These are phyloP conservation scores for Hippophae rhamnoides DNA, from an alignment of 306 rosid species.

Conservation along the genomic window DNA sequence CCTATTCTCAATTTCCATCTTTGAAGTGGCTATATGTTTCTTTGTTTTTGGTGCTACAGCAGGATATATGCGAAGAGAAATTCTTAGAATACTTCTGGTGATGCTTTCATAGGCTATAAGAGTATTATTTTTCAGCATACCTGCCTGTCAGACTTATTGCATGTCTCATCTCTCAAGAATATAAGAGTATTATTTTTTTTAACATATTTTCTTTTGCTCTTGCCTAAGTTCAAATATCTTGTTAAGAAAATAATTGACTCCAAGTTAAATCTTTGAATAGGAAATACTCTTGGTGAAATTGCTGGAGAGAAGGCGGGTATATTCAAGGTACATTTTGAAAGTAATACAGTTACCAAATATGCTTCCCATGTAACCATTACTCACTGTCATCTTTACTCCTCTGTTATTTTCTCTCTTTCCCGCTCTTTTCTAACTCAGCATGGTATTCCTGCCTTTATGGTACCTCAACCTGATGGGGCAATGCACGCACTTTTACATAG, in stretches of 20 bases:
- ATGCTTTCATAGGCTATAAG: conserved; percentile 73
- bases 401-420: conserved; percentile 8
- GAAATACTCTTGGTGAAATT: conserved; percentile 76
- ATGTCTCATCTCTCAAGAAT: no score
- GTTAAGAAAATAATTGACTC: neutral
- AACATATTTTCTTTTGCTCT: no score
- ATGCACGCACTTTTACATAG: conserved; percentile 71
- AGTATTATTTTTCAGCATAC: no score
- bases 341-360: neutral
- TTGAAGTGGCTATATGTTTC: conserved; percentile 1
- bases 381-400: conserved; percentile 8
- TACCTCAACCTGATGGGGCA: conserved; percentile 87
- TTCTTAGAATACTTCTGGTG: conserved; percentile 91
- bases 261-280: conserved; percentile 29
- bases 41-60: conserved; percentile 41
- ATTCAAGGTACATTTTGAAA: conserved; percentile 57
- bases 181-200: no score
- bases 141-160: no score
- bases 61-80: conserved; percentile 58
- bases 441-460: conserved; percentile 69
- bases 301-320: conserved; percentile 99
- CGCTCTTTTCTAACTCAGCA: conserved; percentile 32
- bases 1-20: neutral
- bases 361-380: conserved; percentile 4
- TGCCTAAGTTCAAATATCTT: no score